Base-by-base conservation (phyloP, 192 early-diverging fungal species). In the Radiomyces spectabilis region DNA sequence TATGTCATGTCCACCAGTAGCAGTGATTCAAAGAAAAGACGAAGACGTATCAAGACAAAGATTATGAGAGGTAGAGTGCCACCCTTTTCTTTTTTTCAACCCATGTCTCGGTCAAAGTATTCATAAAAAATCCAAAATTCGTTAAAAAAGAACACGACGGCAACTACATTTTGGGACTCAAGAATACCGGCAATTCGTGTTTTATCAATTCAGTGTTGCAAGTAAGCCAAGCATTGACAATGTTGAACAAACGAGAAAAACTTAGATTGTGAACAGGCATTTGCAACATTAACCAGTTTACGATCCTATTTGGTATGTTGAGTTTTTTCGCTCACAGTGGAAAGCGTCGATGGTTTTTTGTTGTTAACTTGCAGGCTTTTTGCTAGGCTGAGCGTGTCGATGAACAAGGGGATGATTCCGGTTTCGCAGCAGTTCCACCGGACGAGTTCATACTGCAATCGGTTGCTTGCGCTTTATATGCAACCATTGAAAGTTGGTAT, bases 201-300 rank as follows among this genome's bases (percentile, higher is more conserved):
- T 95, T 95, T 57, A 76, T 93, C 67, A 95, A 95, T 75, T 84
- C 85, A 19, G 86, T 92, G 3, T 53, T 95, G 31, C 93, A 95
- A 77, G 92, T 77, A 71, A 48, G 9, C 12, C 46, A 21, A 27
- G 7, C 9, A 18, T 0, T 12, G 10, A 22, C n/a, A 9, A 18
- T 9, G 24, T 48, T 55, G 25, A 22, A 12, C 26, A 52, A 19
- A 39, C 9, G 15, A 27, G 18, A n/a, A n/a, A n/a, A n/a, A n/a
- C 39, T 21, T 29, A 37, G 39, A 5, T 30, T 33, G 30, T 44
- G 13, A 27, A 0, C 46, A 68, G 66, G 58, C 66, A 4, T 40
- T 68, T 22, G 66, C 66, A 31, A 61, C 66, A n/a, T 42, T 68
- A 19, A 27, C 59, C 15, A 44, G 31, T 16, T 51, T 68, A 29